phyloP scores from a whole-genome alignment of 2,329 filamentous ascomycete genomes.

The Talaromyces sp. region DNA sequence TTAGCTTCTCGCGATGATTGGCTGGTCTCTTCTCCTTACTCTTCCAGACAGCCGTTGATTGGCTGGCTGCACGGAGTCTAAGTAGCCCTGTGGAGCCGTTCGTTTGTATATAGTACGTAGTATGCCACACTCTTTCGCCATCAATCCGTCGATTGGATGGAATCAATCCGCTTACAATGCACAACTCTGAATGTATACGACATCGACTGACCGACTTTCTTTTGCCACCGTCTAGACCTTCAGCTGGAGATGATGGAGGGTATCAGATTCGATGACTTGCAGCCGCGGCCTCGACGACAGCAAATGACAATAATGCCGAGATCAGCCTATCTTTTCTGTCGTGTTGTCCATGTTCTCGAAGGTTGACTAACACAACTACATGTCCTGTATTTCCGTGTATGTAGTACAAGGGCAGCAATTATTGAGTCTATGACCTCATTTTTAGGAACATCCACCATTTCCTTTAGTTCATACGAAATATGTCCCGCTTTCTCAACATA shows the following conservation, averaged over 20 bases:
- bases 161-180: background rate
- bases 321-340: background rate
- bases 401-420: constrained; percentile 9
- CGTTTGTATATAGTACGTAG: background rate
- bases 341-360: background rate
- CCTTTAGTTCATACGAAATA: background rate
- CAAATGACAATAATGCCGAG: background rate
- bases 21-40: background rate
- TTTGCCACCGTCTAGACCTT: background rate
- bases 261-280: background rate
- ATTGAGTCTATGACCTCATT: background rate
- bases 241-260: background rate
- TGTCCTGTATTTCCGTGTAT: background rate
- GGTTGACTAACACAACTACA: background rate
- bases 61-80: background rate
- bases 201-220: constrained; percentile 2
- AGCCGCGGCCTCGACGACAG: background rate
- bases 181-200: background rate
- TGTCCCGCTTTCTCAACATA: background rate
- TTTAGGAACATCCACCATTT: background rate
- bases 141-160: background rate
- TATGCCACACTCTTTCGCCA: background rate
- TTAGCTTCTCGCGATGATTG: too few species aligned
- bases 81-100: background rate
- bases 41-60: background rate